These are phyloP conservation scores for Phytophthora megakarya DNA, from an alignment of 352 stramenopile species.

Conservation along the genomic window DNA sequence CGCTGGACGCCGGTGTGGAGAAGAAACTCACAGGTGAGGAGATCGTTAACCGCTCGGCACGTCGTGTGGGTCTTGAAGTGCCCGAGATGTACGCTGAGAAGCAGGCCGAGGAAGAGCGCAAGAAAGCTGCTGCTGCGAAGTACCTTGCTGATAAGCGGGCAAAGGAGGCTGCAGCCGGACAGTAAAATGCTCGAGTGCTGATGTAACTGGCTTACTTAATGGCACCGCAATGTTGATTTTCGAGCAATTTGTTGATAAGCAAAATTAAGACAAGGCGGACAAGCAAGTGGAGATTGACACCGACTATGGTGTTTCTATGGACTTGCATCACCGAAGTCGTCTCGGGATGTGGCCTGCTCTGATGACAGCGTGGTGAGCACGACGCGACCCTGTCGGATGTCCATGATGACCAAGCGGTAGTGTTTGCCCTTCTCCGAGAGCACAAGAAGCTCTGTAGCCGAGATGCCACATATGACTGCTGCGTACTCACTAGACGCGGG, in stretches of 20 bases:
- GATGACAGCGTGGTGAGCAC: conserved; percentile 58
- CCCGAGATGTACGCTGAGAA: conserved; percentile 80
- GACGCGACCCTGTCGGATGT: conserved; percentile 70
- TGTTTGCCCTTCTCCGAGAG: conserved; percentile 85
- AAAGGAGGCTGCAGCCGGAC: conserved; percentile 37
- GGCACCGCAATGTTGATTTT: conserved; percentile 35
- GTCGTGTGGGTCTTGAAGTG: conserved; percentile 76
- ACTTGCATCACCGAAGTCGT: conserved; percentile 53
- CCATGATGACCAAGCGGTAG: conserved; percentile 73
- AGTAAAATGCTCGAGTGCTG: conserved; percentile 14
- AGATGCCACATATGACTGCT: conserved; percentile 72
- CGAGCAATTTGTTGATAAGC: conserved; percentile 37
- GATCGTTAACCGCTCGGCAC: conserved; percentile 78
- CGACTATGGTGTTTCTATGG: conserved; percentile 40
- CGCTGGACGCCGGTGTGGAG: conserved; percentile 71
- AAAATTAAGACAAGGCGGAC: conserved; percentile 41
- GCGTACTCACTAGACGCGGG: conserved; percentile 60
- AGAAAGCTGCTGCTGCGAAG: conserved; percentile 49
- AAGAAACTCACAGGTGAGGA: conserved; percentile 69
- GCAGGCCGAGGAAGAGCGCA: conserved; percentile 37
- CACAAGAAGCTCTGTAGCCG: conserved; percentile 74
- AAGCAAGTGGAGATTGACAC: conserved; percentile 27
- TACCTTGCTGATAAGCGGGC: conserved; percentile 61
- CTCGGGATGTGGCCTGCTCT: conserved; percentile 51
- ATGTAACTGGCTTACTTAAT: conserved; percentile 18